phyloP scores from a whole-genome alignment of 805 yeast species.

The Cyberlindnera sargentensis region DNA sequence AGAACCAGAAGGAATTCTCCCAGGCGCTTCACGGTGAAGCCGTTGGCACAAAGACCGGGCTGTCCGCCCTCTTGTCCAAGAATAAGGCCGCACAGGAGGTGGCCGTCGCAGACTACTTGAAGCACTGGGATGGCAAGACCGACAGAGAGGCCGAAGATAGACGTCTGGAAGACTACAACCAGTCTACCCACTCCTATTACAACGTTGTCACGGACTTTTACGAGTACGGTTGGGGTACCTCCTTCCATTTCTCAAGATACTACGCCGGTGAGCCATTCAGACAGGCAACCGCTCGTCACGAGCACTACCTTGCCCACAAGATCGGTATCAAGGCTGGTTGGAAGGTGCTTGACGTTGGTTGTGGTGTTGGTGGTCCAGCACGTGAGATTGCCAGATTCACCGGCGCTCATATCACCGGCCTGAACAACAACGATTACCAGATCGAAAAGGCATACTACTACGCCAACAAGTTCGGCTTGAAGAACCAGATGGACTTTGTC shows the following conservation, averaged over 20 bases:
- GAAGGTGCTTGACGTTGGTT: conserved; percentile 95
- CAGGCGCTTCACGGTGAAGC: conserved; percentile 79
- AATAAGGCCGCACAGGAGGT: conserved; percentile 71
- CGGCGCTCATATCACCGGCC: conserved; percentile 77
- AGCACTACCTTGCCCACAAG: conserved; percentile 85
- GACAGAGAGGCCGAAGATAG: conserved; percentile 61
- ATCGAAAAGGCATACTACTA: conserved; percentile 84
- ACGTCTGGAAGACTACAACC: conserved; percentile 80
- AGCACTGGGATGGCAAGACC: conserved; percentile 95
- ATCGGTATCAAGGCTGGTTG: conserved; percentile 73
- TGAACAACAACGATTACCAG: conserved; percentile 96
- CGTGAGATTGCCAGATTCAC: conserved; percentile 93
- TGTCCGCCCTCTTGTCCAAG: conserved; percentile 71
- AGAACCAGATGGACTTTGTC: conserved; percentile 72
- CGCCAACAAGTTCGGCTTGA: conserved; percentile 58
- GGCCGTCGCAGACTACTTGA: conserved; percentile 86
- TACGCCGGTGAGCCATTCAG: conserved; percentile 88
- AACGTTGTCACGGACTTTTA: conserved; percentile 96
- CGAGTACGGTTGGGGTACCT: conserved; percentile 99
- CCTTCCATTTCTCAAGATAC: conserved; percentile 95
- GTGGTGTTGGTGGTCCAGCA: conserved; percentile 99
- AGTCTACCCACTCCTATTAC: conserved; percentile 90
- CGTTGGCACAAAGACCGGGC: conserved; percentile 58
- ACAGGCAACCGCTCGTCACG: conserved; percentile 96
- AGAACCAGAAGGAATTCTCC: conserved; percentile 54